phyloP scores from a whole-genome alignment of 2,329 filamentous ascomycete genomes.

The Cladosporium sp. region DNA sequence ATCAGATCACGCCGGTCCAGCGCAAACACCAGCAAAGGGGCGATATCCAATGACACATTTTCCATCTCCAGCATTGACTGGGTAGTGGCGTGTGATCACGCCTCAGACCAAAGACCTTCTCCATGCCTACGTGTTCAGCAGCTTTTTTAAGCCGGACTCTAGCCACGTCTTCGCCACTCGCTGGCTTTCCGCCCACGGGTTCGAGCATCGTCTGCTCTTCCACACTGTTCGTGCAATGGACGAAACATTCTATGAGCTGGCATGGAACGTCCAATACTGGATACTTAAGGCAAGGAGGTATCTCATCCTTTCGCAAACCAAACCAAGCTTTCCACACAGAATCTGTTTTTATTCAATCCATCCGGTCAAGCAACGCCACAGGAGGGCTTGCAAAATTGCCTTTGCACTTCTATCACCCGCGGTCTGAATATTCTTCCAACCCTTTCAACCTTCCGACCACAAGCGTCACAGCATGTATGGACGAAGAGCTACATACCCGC shows the following conservation, averaged over 20 bases:
- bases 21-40: neutral
- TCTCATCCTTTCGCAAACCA: neutral
- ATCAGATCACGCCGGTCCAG: neutral
- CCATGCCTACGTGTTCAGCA: neutral
- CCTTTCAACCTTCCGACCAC: too few species aligned
- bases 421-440: too few species aligned
- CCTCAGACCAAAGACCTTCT: neutral
- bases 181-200: neutral
- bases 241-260: neutral
- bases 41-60: too few species aligned
- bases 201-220: slow-evolving; percentile 2
- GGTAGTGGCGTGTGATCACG: neutral
- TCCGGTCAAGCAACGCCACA: neutral
- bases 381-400: neutral
- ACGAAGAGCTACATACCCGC: neutral
- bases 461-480: neutral
- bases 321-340: neutral
- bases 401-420: neutral
- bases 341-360: too few species aligned
- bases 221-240: neutral
- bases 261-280: neutral
- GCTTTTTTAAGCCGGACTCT: neutral
- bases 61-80: too few species aligned
- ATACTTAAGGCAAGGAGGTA: neutral
- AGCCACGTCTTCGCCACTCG: slow-evolving; percentile 7